Evolutionary conservation across 2,329 filamentous ascomycete genomes (phyloP), one percentile per base, ranked within the genome.

Genomic region (Helotiales sp.): DNA sequence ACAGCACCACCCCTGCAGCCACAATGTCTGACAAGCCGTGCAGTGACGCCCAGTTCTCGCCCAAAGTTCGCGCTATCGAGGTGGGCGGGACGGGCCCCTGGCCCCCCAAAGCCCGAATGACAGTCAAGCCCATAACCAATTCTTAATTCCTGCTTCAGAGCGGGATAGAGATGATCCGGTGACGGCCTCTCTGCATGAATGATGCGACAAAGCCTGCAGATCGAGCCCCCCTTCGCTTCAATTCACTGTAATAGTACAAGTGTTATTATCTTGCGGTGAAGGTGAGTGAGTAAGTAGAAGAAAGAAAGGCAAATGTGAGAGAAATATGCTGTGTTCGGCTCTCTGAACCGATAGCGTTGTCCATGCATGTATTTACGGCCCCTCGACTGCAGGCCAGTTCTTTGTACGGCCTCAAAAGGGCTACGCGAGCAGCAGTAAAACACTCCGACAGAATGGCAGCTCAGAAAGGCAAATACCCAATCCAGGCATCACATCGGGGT

Each of bases 111-210:
- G 37, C 57, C 57, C 54, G 54, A 57, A 40, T 57, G 24, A 60
- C 20, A n/a, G 28, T 60, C 34, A 45, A 60, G 37, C 30, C 22
- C 15, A 28, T 22, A 43, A 28, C 24, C 10, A 17, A 20, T 1
- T 30, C 24, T 30, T 17, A 30, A 11, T 60, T n/a, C 10, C n/a
- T 30, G 17, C 37, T 47, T 20, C 5, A 47, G 11, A 43, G 40
- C 57, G 57, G 57, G 57, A 60, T 43, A 60, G 57, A 60, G 34
- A 60, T 60, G 57, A 60, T 60, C 57, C 37, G 57, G 57, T 60
- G 57, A 60, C 57, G 17, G 37, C n/a, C 40, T 45, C 24, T 47
- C n/a, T 60, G 37, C 24, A 60, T 26, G 26, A 32, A 43, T 45
- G 24, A 60, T 60, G 57, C 11, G 24, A 24, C 47, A 37, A n/a